A percentile compares a stretch with the other conserved stretches of the same genome.
phyloP scores from a whole-genome alignment of 2,329 filamentous ascomycete genomes.

The Elsinoe perseae region DNA sequence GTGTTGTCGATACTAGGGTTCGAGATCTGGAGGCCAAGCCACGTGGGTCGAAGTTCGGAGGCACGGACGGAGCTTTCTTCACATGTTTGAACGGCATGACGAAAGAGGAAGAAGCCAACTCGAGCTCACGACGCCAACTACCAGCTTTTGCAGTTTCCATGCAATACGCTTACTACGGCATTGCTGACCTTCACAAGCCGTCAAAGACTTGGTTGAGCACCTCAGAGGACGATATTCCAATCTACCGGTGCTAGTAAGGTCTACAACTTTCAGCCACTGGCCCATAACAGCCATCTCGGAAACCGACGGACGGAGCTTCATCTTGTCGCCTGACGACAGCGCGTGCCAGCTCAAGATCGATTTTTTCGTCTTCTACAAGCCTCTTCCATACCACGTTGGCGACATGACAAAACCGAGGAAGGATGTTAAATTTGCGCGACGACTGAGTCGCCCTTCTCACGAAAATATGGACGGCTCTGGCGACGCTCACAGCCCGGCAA shows the following conservation, averaged over 20 bases:
- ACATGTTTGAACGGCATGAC: constrained; percentile 12
- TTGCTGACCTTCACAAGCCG: neutral
- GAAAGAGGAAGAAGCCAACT: constrained; percentile 15
- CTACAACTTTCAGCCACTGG: no score
- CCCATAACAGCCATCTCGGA: neutral
- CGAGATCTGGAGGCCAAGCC: constrained; percentile 1
- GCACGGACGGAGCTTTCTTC: neutral
- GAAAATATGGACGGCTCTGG: constrained; percentile 51
- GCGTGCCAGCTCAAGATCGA: neutral
- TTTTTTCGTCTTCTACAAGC: neutral
- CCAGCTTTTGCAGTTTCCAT: constrained; percentile 10
- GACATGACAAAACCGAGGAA: constrained; percentile 48
- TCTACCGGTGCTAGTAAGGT: no score
- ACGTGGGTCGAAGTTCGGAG: constrained; percentile 2
- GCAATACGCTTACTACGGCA: neutral
- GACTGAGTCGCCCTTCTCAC: constrained; percentile 58
- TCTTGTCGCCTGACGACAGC: neutral
- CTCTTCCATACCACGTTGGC: neutral
- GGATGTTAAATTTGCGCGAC: constrained; percentile 54
- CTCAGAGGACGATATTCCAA: no score
- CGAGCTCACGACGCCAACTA: constrained; percentile 1
- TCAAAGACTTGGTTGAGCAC: neutral
- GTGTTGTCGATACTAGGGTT: neutral
- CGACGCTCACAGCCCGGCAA: constrained; percentile 44
- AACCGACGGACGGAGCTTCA: constrained; percentile 4